These are phyloP conservation scores for Cyberlindnera japonica DNA, from an alignment of 805 yeast species.

Conservation along the genomic window DNA sequence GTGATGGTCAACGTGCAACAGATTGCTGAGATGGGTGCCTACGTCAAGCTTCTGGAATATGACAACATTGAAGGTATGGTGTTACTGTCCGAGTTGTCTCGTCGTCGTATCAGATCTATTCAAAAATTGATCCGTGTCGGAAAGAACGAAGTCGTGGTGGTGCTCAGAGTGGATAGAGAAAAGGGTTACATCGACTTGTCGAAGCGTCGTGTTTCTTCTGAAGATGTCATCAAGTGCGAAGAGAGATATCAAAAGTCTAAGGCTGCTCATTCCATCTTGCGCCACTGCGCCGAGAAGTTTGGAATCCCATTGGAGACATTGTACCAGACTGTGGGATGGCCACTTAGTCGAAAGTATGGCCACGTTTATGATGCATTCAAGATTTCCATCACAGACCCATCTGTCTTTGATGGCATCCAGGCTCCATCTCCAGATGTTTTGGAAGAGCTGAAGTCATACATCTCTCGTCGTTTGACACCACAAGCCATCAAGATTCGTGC, in stretches of 20 bases:
- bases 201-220: slow-evolving; percentile 96
- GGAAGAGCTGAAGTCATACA: slow-evolving; percentile 82
- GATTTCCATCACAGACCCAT: slow-evolving; percentile 83
- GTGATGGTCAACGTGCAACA: slow-evolving; percentile 98
- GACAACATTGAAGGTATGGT: slow-evolving; percentile 99
- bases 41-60: slow-evolving; percentile 91
- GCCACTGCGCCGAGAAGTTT: slow-evolving; percentile 98
- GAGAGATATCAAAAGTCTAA: slow-evolving; percentile 95
- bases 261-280: slow-evolving; percentile 95
- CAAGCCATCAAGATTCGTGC: slow-evolving; percentile 98
- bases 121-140: slow-evolving; percentile 98
- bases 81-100: slow-evolving; percentile 86
- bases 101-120: slow-evolving; percentile 98
- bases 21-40: slow-evolving; percentile 99
- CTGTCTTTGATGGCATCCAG: slow-evolving; percentile 75
- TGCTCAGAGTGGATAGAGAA: slow-evolving; percentile 95
- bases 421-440: slow-evolving; percentile 73
- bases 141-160: slow-evolving; percentile 97
- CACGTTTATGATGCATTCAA: slow-evolving; percentile 98
- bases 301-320: slow-evolving; percentile 79
- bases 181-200: slow-evolving; percentile 97
- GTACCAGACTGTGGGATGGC: slow-evolving; percentile 94
- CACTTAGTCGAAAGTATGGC: slow-evolving; percentile 89
- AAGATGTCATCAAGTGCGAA: slow-evolving; percentile 95
- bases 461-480: slow-evolving; percentile 91